Conservation (phyloP, 768 basidiomycete genomes). For the Holtermanniella nyarrowii region DNA sequence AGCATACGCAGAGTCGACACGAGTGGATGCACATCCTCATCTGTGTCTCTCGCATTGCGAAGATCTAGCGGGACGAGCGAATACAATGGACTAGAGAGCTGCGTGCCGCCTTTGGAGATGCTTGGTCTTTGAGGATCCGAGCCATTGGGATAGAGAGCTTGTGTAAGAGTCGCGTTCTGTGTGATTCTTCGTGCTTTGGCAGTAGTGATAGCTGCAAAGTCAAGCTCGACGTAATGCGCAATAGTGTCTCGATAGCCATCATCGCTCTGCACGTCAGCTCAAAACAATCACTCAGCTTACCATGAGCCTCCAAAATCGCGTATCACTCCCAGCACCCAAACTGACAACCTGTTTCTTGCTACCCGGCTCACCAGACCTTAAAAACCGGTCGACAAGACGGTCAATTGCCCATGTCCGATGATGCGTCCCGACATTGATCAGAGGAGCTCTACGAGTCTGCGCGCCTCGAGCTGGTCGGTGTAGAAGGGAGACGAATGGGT, state of each 20-base stretch:
- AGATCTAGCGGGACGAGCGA: slow-evolving; percentile 71
- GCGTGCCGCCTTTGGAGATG: slow-evolving; percentile 39
- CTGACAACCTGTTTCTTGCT: slow-evolving; percentile 75
- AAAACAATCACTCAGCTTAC: slow-evolving; percentile 47
- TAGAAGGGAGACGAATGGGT: slow-evolving; percentile 61
- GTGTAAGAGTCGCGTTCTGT: not conserved
- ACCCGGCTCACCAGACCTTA: slow-evolving; percentile 44
- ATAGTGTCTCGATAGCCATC: slow-evolving; percentile 1
- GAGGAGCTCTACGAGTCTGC: slow-evolving; percentile 49
- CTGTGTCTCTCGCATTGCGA: slow-evolving; percentile 38
- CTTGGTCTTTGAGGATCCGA: slow-evolving; percentile 10
- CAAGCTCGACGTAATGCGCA: slow-evolving; percentile 67
- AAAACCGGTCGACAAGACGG: slow-evolving; percentile 57
- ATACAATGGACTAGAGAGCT: slow-evolving; percentile 49
- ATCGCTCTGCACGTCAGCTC: not conserved
- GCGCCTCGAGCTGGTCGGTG: slow-evolving; percentile 48
- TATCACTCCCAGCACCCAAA: slow-evolving; percentile 90
- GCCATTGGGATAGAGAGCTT: not conserved
- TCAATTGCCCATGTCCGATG: slow-evolving; percentile 75
- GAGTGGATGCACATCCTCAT: not conserved
- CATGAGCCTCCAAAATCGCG: slow-evolving; percentile 81
- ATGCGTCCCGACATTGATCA: slow-evolving; percentile 93
- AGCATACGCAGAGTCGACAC: slow-evolving; percentile 13
- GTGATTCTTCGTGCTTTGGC: slow-evolving; percentile 1
- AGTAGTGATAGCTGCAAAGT: slow-evolving; percentile 71